Conservation (phyloP, 2,329 filamentous ascomycete genomes). For the Hypoxylon sp. region DNA sequence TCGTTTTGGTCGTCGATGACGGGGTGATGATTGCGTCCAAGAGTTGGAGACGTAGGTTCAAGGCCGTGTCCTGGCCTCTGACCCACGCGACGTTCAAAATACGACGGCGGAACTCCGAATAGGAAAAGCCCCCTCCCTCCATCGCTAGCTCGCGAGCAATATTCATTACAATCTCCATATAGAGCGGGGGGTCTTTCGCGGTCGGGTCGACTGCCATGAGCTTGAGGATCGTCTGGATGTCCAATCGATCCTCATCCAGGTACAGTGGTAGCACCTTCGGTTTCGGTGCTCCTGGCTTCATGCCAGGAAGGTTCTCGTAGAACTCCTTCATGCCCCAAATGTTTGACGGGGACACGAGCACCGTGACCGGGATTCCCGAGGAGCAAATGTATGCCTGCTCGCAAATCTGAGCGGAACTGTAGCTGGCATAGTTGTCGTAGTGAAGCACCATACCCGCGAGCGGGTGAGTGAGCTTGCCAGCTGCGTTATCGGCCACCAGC, state of each 20-base stretch:
- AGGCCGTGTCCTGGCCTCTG: constrained; percentile 53
- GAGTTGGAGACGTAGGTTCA: constrained; percentile 61
- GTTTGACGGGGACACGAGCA: constrained; percentile 62
- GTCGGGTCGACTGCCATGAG: constrained; percentile 62
- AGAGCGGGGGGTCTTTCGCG: constrained; percentile 57
- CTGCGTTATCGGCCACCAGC: constrained; percentile 48
- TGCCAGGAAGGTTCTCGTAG: constrained; percentile 55
- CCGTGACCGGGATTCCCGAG: constrained; percentile 57
- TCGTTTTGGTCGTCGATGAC: constrained; percentile 25
- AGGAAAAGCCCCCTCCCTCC: constrained; percentile 55
- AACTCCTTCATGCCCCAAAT: constrained; percentile 54
- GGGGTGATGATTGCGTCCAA: constrained; percentile 63
- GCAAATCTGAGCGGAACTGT: constrained; percentile 50
- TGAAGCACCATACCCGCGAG: constrained; percentile 65
- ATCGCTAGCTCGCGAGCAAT: constrained; percentile 63
- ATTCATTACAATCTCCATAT: constrained; percentile 55
- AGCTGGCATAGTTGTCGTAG: constrained; percentile 59
- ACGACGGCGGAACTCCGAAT: constrained; percentile 54
- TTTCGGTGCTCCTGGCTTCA: constrained; percentile 35
- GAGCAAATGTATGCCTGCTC: constrained; percentile 67
- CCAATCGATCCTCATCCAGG: constrained; percentile 59
- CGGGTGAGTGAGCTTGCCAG: constrained; percentile 58
- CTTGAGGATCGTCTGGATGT: constrained; percentile 61
- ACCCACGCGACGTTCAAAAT: constrained; percentile 51
- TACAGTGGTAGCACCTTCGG: constrained; percentile 59